Conservation (phyloP, 2,329 filamentous ascomycete species). For the Aspergillus japonicus region DNA sequence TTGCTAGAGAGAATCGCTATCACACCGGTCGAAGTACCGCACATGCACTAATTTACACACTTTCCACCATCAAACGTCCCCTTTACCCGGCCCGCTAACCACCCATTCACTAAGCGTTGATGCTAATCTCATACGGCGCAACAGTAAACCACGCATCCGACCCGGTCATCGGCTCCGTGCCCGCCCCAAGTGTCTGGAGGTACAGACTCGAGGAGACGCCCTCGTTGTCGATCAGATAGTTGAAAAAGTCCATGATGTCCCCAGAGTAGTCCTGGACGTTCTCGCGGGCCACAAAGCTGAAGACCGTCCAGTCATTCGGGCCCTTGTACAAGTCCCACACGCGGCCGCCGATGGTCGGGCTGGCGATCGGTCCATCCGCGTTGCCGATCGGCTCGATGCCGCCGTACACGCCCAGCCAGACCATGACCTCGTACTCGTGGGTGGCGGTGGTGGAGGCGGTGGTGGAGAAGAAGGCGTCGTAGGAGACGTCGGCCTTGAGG, state of each 20-base stretch:
- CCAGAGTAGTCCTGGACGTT: constrained; percentile 52
- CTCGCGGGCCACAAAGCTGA: constrained; percentile 51
- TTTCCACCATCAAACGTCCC: no score
- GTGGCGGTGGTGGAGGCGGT: constrained; percentile 40
- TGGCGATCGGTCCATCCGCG: constrained; percentile 51
- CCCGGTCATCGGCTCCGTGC: constrained; percentile 58
- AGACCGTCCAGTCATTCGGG: constrained; percentile 57
- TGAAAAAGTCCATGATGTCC: constrained; percentile 56
- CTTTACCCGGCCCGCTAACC: neutral
- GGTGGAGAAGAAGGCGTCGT: constrained; percentile 52
- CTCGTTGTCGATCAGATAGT: constrained; percentile 51
- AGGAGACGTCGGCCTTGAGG: constrained; percentile 56
- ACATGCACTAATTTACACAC: no score
- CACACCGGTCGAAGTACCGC: no score
- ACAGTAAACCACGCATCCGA: constrained; percentile 48
- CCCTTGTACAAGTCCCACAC: constrained; percentile 58
- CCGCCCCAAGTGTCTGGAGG: constrained; percentile 51
- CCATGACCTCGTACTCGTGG: constrained; percentile 59
- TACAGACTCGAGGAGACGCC: constrained; percentile 50
- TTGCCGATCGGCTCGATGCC: constrained; percentile 56
- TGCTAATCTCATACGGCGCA: constrained; percentile 36
- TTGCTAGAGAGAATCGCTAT: neutral
- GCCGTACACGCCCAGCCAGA: constrained; percentile 57
- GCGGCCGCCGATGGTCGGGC: constrained; percentile 49
- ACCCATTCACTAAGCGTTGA: neutral